Base-by-base conservation (phyloP, 768 basidiomycete genomes). In the Tephrocybe sp. region DNA sequence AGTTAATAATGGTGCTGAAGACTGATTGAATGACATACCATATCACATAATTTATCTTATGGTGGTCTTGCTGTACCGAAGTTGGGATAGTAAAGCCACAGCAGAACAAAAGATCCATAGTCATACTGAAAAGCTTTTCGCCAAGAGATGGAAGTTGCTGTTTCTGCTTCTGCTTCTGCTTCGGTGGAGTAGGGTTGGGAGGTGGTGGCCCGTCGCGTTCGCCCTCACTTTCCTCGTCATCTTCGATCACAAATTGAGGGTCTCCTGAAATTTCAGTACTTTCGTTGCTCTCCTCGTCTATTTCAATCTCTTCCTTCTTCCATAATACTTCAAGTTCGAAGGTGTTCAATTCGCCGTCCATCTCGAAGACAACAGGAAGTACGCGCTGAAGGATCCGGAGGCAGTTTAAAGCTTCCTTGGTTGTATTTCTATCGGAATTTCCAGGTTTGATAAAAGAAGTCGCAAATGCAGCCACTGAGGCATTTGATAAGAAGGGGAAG, bases 31-130 rank as follows among this genome's bases (percentile, higher is more conserved):
- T 33, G 38, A 66, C 86, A 53, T 65, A 92, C 92, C 93, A 96
- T 48, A 95, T 95, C 20, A 89, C 75, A 73, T 93, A 88, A 65
- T 88, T 85, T 39, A 93, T 85, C 65, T 90, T 88, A 65, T 90
- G 82, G 59, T 87, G 86, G 62, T 89, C 86, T 42, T 84, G 79
- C 64, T 90, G 86, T 39, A 88, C 73, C 65, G 81, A 82, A 24
- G 78, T 79, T 8, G 96, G 91, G 8, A 98, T 71, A 0, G 94
- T 96, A 60, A 98, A 97, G 11, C 92, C 93, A 59, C 92, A 95
- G 64, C 93, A 93, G 67, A 96, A 98, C 33, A 97, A 65, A 10
- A 98, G 75, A 64, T 98, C 95, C 50, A 92, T 81, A 9, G 92
- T 73, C 52, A 85, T 84, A 60, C 77, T 81, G 57, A 96, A 88